These are phyloP conservation scores for Theobroma grandiflorum DNA, from an alignment of 441 rosid species.

Conservation along the genomic window DNA sequence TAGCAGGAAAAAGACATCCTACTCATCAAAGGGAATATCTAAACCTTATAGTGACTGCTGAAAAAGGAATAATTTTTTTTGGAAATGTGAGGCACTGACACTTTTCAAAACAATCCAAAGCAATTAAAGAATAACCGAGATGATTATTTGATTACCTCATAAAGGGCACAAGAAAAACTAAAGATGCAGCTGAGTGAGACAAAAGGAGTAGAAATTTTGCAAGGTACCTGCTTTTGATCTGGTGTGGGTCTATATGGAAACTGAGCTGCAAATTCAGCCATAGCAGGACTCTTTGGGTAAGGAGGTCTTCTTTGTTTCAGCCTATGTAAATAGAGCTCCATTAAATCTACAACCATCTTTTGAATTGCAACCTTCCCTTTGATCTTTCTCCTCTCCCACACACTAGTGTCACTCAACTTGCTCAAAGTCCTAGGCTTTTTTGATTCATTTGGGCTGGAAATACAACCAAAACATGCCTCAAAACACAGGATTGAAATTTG, in stretches of 20 bases:
- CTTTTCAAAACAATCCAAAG: slow-evolving; percentile 4
- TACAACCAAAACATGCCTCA: slow-evolving; percentile 24
- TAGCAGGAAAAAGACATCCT: slow-evolving; percentile 7
- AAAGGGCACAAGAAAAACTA: not conserved
- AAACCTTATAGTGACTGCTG: not conserved
- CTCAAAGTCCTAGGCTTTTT: slow-evolving; percentile 84
- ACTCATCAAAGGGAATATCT: not conserved
- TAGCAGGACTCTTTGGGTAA: slow-evolving; percentile 68
- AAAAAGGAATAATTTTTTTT: not conserved
- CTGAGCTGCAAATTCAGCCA: slow-evolving; percentile 71
- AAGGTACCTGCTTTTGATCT: slow-evolving; percentile 83
- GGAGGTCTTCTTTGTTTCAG: slow-evolving; percentile 88
- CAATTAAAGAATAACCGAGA: not conserved
- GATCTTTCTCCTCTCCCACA: slow-evolving; percentile 92
- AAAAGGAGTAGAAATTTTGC: not conserved
- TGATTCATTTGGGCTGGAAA: slow-evolving; percentile 82
- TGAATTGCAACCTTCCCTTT: slow-evolving; percentile 97
- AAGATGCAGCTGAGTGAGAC: not conserved
- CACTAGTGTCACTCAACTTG: slow-evolving; percentile 82
- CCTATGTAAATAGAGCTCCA: slow-evolving; percentile 96
- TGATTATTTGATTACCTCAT: not conserved
- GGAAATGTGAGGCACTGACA: not conserved
- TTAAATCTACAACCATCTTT: slow-evolving; percentile 97
- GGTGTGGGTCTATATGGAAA: slow-evolving; percentile 93
- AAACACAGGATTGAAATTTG: slow-evolving; percentile 15